phyloP scores from a whole-genome alignment of 805 yeast species.

The Hanseniaspora hatyaiensis region DNA sequence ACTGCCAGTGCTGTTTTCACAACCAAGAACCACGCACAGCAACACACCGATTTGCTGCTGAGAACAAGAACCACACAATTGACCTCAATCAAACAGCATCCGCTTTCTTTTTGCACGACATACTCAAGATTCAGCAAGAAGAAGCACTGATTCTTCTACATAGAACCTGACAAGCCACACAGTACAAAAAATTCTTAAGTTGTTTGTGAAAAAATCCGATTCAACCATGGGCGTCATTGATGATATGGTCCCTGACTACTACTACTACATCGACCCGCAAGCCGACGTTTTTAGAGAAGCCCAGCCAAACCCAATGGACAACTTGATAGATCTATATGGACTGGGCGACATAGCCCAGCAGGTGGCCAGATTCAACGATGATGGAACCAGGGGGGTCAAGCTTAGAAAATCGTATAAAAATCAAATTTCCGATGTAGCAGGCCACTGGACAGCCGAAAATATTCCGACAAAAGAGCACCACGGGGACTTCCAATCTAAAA shows the following conservation, averaged over 20 bases:
- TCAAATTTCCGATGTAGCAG: conserved; percentile 78
- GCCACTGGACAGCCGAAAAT: conserved; percentile 40
- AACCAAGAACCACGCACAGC: too few relatives aligned
- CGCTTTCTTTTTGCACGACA: too few relatives aligned
- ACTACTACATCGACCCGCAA: conserved; percentile 33
- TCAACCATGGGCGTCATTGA: conserved; percentile 8
- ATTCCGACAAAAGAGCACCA: conserved; percentile 42
- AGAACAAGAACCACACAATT: too few relatives aligned
- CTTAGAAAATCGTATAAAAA: conserved; percentile 89
- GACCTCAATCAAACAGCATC: too few relatives aligned
- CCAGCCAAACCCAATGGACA: conserved; percentile 59
- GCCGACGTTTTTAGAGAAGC: conserved; percentile 30
- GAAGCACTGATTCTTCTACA: too few relatives aligned
- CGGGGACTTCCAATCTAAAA: conserved; percentile 28
- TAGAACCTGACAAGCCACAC: too few relatives aligned
- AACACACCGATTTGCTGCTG: too few relatives aligned
- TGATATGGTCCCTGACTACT: conserved; percentile 26
- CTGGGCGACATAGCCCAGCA: conserved; percentile 58
- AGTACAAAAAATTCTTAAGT: background rate
- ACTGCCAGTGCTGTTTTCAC: too few relatives aligned
- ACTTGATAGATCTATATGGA: conserved; percentile 58
- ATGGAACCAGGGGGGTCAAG: conserved; percentile 84
- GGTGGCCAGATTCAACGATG: conserved; percentile 76
- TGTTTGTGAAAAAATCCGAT: conserved; percentile 8
- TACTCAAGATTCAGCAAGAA: too few relatives aligned